Evolutionary conservation across 1,284 basidiomycete species (phyloP), one percentile per base, ranked within the genome.

Genomic region (Ustilago cynodontis): DNA sequence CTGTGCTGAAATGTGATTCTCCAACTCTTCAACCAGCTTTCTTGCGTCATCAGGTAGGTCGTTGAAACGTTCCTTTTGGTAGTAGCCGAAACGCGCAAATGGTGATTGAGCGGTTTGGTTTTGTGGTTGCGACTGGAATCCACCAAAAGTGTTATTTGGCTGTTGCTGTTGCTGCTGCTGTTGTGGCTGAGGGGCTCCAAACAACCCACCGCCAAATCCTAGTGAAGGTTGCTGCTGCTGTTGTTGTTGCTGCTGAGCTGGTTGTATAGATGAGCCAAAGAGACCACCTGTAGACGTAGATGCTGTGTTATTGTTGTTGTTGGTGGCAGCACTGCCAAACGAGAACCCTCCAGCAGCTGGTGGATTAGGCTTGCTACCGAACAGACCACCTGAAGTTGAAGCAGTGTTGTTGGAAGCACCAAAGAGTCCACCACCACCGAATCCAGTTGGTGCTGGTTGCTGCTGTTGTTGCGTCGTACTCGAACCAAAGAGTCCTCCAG

Each of bases 11-110:
- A 82, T 80, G 63, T 77, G 75, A 11, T 57, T 52, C 18, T 86
- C 84, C 37, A 86, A 72, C 55, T 84, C 81, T 45, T 85, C 83
- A 1, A 86, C 49, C 24, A 86, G 59, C 43, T 79, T 74, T 10
- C 72, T 73, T 9, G 76, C 77, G 3, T 79, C 75, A 3, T 85
- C 84, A 16, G 82, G 80, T 16, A 86, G 63, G 33, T 86, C 83
- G 53, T 86, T 84, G 68, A 81, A 86, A 20, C 82, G 74, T 53
- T 85, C 83, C 22, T 79, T 79, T 47, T 85, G 82, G 39, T 82
- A 78, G 67, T 77, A 86, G 0, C 71, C 68, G 62, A 79, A 71
- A 10, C 76, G 76, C 5, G 67, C 20, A 31, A 86, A 82, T 1
- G 80, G 83, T 10, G 78, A 79, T 13, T 63, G 22, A 6, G 61